Percentiles rank a stretch among this genome's conserved stretches.
Conservation (phyloP, 2,329 filamentous ascomycete genomes). For the Xylariaceae sp. region DNA sequence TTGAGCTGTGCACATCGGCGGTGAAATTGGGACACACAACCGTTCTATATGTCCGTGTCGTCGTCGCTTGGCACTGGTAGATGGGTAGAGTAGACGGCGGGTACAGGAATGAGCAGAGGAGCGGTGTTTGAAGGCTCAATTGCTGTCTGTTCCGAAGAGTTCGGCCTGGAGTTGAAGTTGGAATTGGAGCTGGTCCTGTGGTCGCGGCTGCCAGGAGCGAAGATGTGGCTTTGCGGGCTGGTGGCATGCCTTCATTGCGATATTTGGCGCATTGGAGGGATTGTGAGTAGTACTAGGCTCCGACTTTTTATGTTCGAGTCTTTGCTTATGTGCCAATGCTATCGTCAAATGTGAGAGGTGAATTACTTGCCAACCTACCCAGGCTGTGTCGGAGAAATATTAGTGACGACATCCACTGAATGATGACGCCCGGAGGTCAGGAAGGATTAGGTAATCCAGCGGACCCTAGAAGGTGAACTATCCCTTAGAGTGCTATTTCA, state of each 20-base stretch:
- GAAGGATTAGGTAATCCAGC: neutral
- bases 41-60: neutral
- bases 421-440: neutral
- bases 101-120: constrained; percentile 9
- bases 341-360: neutral
- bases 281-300: too few relatives aligned
- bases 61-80: neutral
- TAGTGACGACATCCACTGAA: constrained; percentile 11
- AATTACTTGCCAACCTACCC: neutral
- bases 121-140: too few relatives aligned
- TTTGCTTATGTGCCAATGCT: neutral
- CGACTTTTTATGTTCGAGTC: too few relatives aligned
- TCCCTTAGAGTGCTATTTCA: neutral
- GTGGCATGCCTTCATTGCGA: constrained; percentile 63
- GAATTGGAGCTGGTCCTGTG: constrained; percentile 18
- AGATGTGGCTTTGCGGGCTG: constrained; percentile 33
- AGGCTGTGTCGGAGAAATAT: neutral
- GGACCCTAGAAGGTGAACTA: neutral
- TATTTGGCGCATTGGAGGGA: constrained; percentile 12
- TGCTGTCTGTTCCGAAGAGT: too few relatives aligned
- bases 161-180: neutral
- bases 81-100: neutral
- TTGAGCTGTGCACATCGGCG: constrained; percentile 3
- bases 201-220: constrained; percentile 23
- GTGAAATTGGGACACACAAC: neutral